Conservation (phyloP, 768 basidiomycete species). For the Multifurca ochricompacta region DNA sequence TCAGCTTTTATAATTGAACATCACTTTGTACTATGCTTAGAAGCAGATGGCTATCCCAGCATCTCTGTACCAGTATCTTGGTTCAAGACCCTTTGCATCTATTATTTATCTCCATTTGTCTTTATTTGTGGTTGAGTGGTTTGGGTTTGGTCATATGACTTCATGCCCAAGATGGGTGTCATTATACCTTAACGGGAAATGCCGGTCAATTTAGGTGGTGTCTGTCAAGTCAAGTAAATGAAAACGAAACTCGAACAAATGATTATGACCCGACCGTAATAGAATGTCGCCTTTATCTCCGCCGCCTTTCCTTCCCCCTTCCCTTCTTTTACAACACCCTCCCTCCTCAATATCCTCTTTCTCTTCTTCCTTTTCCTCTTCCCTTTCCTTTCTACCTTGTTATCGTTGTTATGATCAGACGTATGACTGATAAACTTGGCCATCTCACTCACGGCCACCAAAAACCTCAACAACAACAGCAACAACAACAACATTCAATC, state of each 20-base stretch:
- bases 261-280: background rate
- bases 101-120: no score
- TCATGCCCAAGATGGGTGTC: slow-evolving; percentile 3
- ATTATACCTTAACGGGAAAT: slow-evolving; percentile 14
- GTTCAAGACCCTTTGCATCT: no score
- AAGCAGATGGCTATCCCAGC: no score
- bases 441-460: slow-evolving; percentile 23
- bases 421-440: slow-evolving; percentile 30
- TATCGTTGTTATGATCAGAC: slow-evolving; percentile 25
- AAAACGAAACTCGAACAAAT: background rate
- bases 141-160: slow-evolving; percentile 3
- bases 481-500: slow-evolving; percentile 20
- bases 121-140: no score
- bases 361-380: background rate
- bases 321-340: background rate
- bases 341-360: background rate
- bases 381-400: background rate
- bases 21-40: no score
- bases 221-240: no score
- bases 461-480: slow-evolving; percentile 17
- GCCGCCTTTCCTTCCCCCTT: background rate
- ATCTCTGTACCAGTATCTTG: no score
- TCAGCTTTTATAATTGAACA: no score
- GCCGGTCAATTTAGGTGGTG: background rate
- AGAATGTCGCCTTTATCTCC: background rate